Evolutionary conservation across 106 monocot species (phyloP), one percentile per base, ranked within the genome.

Genomic region (Posidonia australis): DNA sequence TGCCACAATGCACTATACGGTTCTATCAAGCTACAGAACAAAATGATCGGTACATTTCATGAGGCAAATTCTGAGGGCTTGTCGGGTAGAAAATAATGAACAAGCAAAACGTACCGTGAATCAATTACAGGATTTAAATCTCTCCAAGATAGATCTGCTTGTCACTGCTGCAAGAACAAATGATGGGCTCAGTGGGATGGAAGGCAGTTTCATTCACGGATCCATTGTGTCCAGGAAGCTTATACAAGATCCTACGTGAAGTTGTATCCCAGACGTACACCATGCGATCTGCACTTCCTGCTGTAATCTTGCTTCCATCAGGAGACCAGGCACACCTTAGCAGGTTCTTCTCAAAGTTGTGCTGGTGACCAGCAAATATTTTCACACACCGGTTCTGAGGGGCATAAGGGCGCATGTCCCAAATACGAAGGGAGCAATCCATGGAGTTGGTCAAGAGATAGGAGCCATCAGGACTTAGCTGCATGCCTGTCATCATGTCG

Each of bases 241-340:
- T 98, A 54, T 91, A 98, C 62, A 98, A 32, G 30, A 98, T 98
- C 18, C 90, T 80, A 47, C 90, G 78, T 0, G 98, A 79, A 9
- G 98, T 98, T 14, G 98, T 98, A 62, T 98, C 98, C 98, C 98
- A 98, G 26, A 98, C 71, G 59, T 98, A 98, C 16, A 98, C 98
- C 98, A 98, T 98, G 21, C 98, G 58, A 32, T 98, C 98, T 0
- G 98, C 82, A 67, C 98, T 98, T 9, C 98, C 98, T 3, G 98
- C 87, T 5, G 87, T 79, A 7, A 98, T 87, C 73, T 85, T 98
- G 68, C 90, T 83, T 28, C 91, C 91, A 67, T 98, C 98, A 1
- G 91, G 87, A 0, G 90, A 87, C 98, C 98, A 98, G 20, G 70
- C 67, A 46, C 98, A 98, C 58, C 79, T 91, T 48, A 98, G 69